Evolutionary conservation across 2,329 filamentous ascomycete species (phyloP).

Genomic region (Cladorrhinum sp.): DNA sequence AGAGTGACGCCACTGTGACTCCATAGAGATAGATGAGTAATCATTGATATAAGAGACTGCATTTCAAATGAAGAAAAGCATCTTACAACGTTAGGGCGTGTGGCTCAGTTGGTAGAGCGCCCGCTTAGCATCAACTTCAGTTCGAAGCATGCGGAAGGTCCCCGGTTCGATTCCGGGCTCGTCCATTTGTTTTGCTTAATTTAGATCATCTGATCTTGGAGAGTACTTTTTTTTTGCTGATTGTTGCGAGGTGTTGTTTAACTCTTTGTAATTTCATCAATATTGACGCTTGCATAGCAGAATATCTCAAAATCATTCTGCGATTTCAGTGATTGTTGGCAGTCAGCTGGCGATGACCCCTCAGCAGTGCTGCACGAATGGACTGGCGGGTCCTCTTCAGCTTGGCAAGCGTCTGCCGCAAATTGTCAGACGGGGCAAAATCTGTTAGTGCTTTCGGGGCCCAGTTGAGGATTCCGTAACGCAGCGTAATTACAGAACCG

Average conservation of each 20-base stretch:
- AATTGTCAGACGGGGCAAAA: neutral
- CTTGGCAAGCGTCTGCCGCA: neutral
- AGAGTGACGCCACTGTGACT: neutral
- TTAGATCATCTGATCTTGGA: neutral
- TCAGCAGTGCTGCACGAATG: neutral
- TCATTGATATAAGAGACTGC: too few relatives aligned
- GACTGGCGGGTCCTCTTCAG: neutral
- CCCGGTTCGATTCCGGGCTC: neutral
- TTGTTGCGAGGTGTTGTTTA: too few relatives aligned
- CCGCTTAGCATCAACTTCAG: neutral
- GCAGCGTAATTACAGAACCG: slow-evolving; percentile 1
- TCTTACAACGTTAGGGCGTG: too few relatives aligned
- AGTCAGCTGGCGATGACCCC: neutral
- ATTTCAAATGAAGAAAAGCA: too few relatives aligned
- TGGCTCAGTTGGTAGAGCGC: neutral
- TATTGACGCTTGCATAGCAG: too few relatives aligned
- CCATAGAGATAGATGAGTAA: too few relatives aligned
- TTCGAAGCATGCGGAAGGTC: neutral
- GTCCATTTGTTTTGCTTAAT: neutral
- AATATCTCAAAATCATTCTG: too few relatives aligned
- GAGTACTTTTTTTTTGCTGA: neutral
- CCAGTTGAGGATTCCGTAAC: slow-evolving; percentile 6
- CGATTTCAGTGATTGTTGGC: neutral
- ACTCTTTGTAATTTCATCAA: too few relatives aligned
- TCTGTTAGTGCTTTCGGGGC: slow-evolving; percentile 8